Evolutionary conservation across 2,329 filamentous ascomycete genomes (phyloP), one percentile per base, ranked within the genome.

Genomic region (Aspergillus novofumigatus): DNA sequence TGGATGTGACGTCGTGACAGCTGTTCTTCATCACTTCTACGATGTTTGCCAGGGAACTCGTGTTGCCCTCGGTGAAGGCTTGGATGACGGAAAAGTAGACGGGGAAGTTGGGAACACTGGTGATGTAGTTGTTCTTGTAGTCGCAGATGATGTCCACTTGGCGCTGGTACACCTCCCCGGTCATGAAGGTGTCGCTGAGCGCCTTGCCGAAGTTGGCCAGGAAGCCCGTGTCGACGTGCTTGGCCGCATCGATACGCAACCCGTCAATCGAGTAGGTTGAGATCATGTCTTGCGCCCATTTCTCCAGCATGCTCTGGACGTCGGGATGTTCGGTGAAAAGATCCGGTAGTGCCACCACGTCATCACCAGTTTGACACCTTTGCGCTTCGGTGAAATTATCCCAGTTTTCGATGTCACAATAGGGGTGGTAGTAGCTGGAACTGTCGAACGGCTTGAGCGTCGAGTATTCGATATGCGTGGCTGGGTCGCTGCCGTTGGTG

Each of bases 311-410:
- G 17, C 74, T 60, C 55, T 71, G 70, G 1, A 79, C 77, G 1
- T 69, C 67, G 3, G 66, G 53, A 45, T 76, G 70, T 51, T 80
- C 77, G 3, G 79, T 81, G 23, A 74, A 71, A 11, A 81, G 67
- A 62, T 81, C 80, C 1, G 77, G 75, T 23, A 81, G 72, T 9
- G 78, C 67, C 9, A 81, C 77, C 2, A 67, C 73, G 26, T 72
- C 65, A 62, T 81, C 77, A 11, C 81, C 82, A 23, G 81, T 72
- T 80, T 81, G 83, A 68, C 82, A 82, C 53, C 69, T 53, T 58
- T 78, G 72, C 6, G 75, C 71, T 35, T 72, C 48, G 5, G 63
- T 61, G 49, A 67, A 68, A 50, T 75, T 66, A 10, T 66, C 67
- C 55, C 72, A 77, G 54, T 77, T 55, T 20, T 52, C 65, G 20